These are phyloP conservation scores for Amphichorda felina DNA, from an alignment of 2,329 filamentous ascomycete genomes.

Conservation along the genomic window DNA sequence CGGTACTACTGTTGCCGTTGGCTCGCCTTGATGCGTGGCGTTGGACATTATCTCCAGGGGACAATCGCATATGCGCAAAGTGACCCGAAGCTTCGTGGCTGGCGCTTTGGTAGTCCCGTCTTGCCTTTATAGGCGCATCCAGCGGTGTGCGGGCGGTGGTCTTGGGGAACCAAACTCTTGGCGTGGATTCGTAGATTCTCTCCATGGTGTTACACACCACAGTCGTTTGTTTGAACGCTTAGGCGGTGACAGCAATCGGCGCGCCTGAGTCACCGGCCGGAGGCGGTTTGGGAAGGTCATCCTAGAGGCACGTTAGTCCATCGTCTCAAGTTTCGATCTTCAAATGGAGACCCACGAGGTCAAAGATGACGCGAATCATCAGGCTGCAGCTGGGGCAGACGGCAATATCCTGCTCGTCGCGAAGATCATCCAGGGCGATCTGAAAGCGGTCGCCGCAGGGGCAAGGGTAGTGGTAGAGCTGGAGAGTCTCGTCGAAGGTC, in stretches of 20 bases:
- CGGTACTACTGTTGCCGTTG: no score
- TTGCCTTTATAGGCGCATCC: no score
- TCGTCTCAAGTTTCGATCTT: neutral
- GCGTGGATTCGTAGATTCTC: no score
- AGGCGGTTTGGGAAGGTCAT: conserved; percentile 29
- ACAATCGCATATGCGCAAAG: no score
- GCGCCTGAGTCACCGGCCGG: conserved; percentile 16
- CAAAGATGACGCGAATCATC: conserved; percentile 93
- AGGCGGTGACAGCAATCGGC: conserved; percentile 28
- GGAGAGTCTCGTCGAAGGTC: conserved; percentile 71
- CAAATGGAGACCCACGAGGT: conserved; percentile 54
- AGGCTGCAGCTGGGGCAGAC: conserved; percentile 95
- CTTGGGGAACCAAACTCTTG: no score
- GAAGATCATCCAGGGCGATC: conserved; percentile 72
- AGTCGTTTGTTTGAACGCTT: conserved; percentile 3
- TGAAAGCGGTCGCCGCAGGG: conserved; percentile 96
- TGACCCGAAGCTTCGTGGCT: no score
- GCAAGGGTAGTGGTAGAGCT: conserved; percentile 93
- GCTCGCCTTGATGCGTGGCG: no score
- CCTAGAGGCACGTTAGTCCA: conserved; percentile 14
- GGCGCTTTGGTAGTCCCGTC: no score
- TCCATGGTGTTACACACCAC: no score
- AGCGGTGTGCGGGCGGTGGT: no score
- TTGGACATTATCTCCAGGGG: no score
- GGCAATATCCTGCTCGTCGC: conserved; percentile 86